These are phyloP conservation scores for Fusarium sp. DNA, from an alignment of 2,329 filamentous ascomycete genomes.

Conservation along the genomic window DNA sequence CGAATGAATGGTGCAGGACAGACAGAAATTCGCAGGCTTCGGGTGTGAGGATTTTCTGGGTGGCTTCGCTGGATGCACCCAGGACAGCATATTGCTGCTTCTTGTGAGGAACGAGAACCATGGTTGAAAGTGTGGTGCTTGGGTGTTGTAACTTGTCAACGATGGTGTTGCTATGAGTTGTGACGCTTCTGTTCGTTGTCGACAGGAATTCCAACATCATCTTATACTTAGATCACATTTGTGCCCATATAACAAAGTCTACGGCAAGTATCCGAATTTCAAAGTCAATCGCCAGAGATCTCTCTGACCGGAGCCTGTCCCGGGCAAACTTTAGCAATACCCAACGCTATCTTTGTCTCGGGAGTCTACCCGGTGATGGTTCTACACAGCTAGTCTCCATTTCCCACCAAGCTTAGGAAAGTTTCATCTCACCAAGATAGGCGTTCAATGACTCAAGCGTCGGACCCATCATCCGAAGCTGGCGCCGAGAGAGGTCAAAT, in stretches of 20 bases:
- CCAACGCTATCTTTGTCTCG: neutral
- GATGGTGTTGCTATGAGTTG: neutral
- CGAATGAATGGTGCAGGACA: conserved; percentile 94
- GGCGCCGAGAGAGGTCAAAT: neutral
- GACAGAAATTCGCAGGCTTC: conserved; percentile 92
- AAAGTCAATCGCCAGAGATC: neutral
- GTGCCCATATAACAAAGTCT: neutral
- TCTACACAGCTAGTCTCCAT: neutral
- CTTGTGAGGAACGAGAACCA: conserved; percentile 6
- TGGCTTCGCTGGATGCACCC: neutral
- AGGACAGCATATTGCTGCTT: neutral
- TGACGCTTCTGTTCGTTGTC: neutral
- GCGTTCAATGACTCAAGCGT: neutral
- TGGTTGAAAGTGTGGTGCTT: neutral
- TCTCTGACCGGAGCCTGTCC: neutral
- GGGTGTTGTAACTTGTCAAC: neutral
- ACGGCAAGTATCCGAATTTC: neutral
- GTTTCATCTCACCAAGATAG: neutral
- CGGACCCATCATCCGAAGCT: neutral
- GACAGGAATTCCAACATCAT: neutral
- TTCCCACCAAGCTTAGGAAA: neutral
- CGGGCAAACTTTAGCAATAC: neutral
- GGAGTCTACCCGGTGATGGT: neutral
- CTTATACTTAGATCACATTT: neutral
- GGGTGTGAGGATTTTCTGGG: conserved; percentile 85